Evolutionary conservation across 208 protist genomes (phyloP).

Genomic region (Leishmania turanica): DNA sequence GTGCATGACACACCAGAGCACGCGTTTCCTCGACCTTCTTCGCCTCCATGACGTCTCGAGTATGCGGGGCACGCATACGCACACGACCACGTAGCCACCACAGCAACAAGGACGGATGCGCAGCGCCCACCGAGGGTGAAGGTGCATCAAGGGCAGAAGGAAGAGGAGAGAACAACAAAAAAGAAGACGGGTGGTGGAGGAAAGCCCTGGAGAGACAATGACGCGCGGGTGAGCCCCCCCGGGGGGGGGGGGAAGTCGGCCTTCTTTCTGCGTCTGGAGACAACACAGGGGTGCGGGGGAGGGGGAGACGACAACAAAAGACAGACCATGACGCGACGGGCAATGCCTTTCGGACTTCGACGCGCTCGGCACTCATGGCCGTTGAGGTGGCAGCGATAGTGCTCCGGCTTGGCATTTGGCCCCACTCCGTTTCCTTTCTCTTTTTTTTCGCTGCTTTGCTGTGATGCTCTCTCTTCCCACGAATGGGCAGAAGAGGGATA

Average conservation of each 20-base stretch:
- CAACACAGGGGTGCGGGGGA: neutral
- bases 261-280: neutral
- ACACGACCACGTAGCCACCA: neutral
- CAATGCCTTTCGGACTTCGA: neutral
- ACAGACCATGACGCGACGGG: neutral
- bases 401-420: neutral
- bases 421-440: neutral
- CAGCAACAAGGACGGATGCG: slow-evolving; percentile 8
- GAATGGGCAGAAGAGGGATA: neutral
- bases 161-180: neutral
- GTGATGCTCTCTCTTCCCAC: neutral
- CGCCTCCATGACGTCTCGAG: slow-evolving; percentile 20
- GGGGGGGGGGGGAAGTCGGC: no score
- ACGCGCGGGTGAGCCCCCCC: neutral
- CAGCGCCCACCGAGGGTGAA: neutral
- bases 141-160: slow-evolving; percentile 4
- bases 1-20: slow-evolving; percentile 16
- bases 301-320: neutral
- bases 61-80: neutral
- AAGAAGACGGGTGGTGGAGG: neutral
- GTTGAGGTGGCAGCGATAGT: neutral
- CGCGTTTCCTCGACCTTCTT: slow-evolving; percentile 35
- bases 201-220: neutral
- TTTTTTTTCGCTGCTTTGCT: neutral
- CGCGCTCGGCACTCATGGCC: neutral